Base-by-base conservation (phyloP, 2,329 filamentous ascomycete species). In the Fusarium siculi region DNA sequence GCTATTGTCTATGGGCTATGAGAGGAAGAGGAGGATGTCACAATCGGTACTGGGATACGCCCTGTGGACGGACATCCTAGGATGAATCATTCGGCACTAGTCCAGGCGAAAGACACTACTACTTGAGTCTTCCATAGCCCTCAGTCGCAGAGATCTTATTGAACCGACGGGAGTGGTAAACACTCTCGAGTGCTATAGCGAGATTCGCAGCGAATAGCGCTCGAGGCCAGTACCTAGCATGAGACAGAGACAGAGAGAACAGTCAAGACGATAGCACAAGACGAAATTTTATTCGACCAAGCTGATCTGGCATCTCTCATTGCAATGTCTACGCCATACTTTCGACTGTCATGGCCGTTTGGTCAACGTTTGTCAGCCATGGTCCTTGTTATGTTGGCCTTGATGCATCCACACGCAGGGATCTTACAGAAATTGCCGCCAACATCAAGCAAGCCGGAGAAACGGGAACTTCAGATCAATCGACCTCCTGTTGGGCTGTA, bases 181-280 rank as follows among this genome's bases (percentile, higher is more conserved):
- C 78, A 75, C 83, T 82, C 80, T 81, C 84, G 79, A 82, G 76
- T 81, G 85, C 85, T 87, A 85, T 87, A 88, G 84, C 86, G 85
- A 84, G 83, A 84, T 82, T 85, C 81, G 84, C 84, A 86, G 87
- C 87, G 86, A 85, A 85, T 89, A 89, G 87, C 87, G 86, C 87
- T 86, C 85, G 83, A 86, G 84, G 85, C 85, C 85, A 90, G 87
- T 89, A 89, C 88, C 89, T 93, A 93, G 91, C 83, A 83, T 83
- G 82, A 80, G 79, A 81, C 79, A 79, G 78, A 80, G 79, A 80
- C 79, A 79, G 78, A 80, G 79, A 80, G 79, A 74, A 81, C 74
- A 82, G 79, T 78, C 89, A 90, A 89, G 88, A 91, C 88, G 90
- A 90, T 93, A 93, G 92, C 91, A 92, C 89, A 91, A 85, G 82